Evolutionary conservation across 2,329 filamentous ascomycete species (phyloP).

Genomic region (Stylonectria norvegica): DNA sequence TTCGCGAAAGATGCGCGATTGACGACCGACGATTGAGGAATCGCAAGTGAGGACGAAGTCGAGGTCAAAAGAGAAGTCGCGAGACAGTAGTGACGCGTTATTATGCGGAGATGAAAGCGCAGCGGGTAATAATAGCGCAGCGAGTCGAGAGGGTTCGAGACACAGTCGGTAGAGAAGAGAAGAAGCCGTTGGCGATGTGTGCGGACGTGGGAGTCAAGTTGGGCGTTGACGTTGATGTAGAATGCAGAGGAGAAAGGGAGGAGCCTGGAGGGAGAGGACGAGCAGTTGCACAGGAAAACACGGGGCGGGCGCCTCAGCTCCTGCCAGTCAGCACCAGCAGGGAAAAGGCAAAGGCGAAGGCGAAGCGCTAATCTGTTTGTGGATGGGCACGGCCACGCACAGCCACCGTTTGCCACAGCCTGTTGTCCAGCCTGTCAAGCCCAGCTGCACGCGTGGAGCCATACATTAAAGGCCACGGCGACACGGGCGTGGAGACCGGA

Average conservation of each 20-base stretch:
- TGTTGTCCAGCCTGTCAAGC: slow-evolving; percentile 1
- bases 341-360: slow-evolving; percentile 11
- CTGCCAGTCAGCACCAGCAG: slow-evolving; percentile 6
- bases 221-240: slow-evolving; percentile 15
- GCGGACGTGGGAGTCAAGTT: slow-evolving; percentile 9
- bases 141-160: not conserved
- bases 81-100: slow-evolving; percentile 5
- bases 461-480: slow-evolving; percentile 11
- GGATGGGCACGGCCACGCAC: not conserved
- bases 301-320: slow-evolving; percentile 23
- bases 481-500: too few species aligned
- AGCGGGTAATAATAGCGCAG: not conserved
- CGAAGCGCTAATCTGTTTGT: slow-evolving; percentile 14
- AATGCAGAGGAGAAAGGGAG: slow-evolving; percentile 15
- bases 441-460: slow-evolving; percentile 9
- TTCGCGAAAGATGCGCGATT: slow-evolving; percentile 6
- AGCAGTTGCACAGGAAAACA: slow-evolving; percentile 23
- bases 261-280: slow-evolving; percentile 8
- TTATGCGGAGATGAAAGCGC: not conserved
- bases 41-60: slow-evolving; percentile 8
- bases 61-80: slow-evolving; percentile 14
- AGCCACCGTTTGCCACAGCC: slow-evolving; percentile 22
- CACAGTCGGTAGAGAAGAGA: slow-evolving; percentile 10
- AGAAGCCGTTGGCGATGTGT: slow-evolving; percentile 18
- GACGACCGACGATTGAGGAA: slow-evolving; percentile 7